Base-by-base conservation (phyloP, 306 rosid species). In the Glycine soja region DNA sequence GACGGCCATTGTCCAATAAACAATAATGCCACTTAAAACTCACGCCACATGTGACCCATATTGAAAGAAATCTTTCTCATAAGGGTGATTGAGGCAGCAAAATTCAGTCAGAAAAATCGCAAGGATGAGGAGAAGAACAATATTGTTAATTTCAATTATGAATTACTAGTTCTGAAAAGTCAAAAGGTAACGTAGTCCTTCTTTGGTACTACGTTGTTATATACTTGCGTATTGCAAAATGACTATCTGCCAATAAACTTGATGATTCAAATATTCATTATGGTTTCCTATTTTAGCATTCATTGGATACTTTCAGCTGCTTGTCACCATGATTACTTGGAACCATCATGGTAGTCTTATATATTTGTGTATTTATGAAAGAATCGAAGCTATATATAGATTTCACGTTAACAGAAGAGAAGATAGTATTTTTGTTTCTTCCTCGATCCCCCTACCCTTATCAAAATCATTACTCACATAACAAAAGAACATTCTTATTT, bases 21-120 rank as follows among this genome's bases (percentile, higher is more conserved):
- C 63, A 57, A 61, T 73, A 66, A 42, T 66, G 53, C 9, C n/a
- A 68, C 53, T 68, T 66, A 66, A 66, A 40, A 42, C 32, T 8
- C 18, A 43, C 73, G 32, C 51, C 51, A 66, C 32, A 42, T 66
- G 51, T 40, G 72, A n/a, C 14, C 32, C 54, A 68, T 15, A 7
- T n/a, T 66, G 53, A 18, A 74, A 74, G 40, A 56, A 56, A 45
- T 46, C n/a, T 24, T 45, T 19, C 43, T 43, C 57, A 45, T 4
- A 43, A 24, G 57, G 10, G 12, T 54, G 46, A 36, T 36, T n/a
- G 48, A 65, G 14, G 72, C 14, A 66, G 30, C 13, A 40, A 3
- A 13, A 40, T 14, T 42, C 47, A 36, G 24, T 63, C 18, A 36
- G 70, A 13, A 63, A 13, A 36, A 0, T 12, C 47, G 0, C 16